Base-by-base conservation (phyloP, 768 basidiomycete genomes). In the Neoboletus brunneissimus region DNA sequence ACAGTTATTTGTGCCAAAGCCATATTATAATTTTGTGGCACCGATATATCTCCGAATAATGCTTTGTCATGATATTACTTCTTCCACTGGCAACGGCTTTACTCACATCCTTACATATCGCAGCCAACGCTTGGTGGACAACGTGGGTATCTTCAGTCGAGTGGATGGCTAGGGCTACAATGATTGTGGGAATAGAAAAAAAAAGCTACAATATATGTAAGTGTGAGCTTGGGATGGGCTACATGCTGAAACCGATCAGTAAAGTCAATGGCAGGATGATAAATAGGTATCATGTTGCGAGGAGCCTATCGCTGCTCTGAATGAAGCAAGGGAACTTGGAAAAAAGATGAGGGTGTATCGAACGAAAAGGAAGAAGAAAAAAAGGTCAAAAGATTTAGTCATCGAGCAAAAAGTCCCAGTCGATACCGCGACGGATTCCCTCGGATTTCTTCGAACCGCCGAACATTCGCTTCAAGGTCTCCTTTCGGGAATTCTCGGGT, bases 371-470 rank as follows among this genome's bases (percentile, higher is more conserved):
- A 40, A 49, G 34, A 42, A 37, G 20, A 25, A 34, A 29, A 25
- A 38, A 10, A 45, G 23, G 27, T 31, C 9, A 37, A 27, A 27
- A 49, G 42, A 51, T 38, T 72, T 73, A 88, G 65, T 87, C 86
- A 56, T 89, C 87, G 47, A 91, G 77, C 55, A 91, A 74, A 71
- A 87, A 90, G 68, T 91, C 89, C 89, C 89, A 91, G 72, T 90
- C 80, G 56, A 88, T 85, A 43, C 66, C 61, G 3, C 53, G 55
- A 41, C 75, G 61, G 31, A 64, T 64, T 64, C 81, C 83, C 8
- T 82, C 80, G 43, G 76, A 73, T 67, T 79, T 86, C 64, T 77
- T 81, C 34, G 65, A 54, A 68, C 81, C 81, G 41, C 84, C 76
- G 65, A 88, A 86, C 56, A 88, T 75, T 47, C 87, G 79, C 67